phyloP scores from a whole-genome alignment of 495 filamentous ascomycete genomes.

The Penicillium alfredii region DNA sequence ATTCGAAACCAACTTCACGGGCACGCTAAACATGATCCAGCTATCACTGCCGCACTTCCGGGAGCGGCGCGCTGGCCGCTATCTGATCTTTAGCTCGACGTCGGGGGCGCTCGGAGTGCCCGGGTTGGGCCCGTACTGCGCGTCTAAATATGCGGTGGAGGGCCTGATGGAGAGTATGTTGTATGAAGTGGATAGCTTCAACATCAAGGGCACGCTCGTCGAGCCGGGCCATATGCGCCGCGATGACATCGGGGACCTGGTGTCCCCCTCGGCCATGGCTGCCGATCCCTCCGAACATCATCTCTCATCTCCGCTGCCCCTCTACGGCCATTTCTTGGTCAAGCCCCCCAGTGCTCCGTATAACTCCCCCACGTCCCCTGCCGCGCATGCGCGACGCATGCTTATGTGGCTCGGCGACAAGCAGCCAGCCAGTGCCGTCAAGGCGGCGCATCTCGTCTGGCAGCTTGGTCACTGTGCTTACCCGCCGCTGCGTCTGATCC shows the following conservation, averaged over 20 bases:
- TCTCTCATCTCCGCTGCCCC: constrained; percentile 52
- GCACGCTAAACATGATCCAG: constrained; percentile 88
- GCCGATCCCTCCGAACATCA: constrained; percentile 26
- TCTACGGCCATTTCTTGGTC: constrained; percentile 88
- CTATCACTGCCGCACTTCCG: constrained; percentile 86
- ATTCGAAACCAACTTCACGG: constrained; percentile 96
- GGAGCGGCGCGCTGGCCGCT: constrained; percentile 63
- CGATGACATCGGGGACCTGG: constrained; percentile 51
- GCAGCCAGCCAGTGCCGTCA: constrained; percentile 87
- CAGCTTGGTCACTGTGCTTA: constrained; percentile 90
- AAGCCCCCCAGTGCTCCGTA: constrained; percentile 82
- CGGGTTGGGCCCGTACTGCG: constrained; percentile 88
- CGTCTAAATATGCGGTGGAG: constrained; percentile 93
- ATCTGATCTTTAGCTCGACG: constrained; percentile 90
- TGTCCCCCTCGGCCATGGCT: constrained; percentile 24
- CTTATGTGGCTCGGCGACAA: constrained; percentile 91
- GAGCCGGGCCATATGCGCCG: constrained; percentile 83
- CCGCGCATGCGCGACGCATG: constrained; percentile 85
- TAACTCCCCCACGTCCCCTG: constrained; percentile 65
- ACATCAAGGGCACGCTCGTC: constrained; percentile 86
- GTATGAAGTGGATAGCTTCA: constrained; percentile 88
- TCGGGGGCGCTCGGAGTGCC: constrained; percentile 86
- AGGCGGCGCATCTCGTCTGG: constrained; percentile 94
- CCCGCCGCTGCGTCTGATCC: constrained; percentile 74
- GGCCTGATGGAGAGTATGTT: constrained; percentile 92